Evolutionary conservation across 192 early-diverging fungal species (phyloP).

Genomic region (Dimargaris verticillata): DNA sequence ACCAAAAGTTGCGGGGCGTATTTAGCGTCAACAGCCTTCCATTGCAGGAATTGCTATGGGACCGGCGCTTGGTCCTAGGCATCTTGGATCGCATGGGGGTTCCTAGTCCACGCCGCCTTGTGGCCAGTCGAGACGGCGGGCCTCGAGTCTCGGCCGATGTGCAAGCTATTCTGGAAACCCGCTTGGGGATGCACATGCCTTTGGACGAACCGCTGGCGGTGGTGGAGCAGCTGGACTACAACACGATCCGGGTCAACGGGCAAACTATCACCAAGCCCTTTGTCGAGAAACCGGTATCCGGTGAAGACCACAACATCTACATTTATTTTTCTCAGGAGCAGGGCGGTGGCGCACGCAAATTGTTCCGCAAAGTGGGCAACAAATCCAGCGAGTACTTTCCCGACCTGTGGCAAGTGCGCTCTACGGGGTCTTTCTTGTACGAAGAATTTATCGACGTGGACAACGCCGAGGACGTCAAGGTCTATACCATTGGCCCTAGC

Average conservation of each 20-base stretch:
- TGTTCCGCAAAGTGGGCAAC: slow-evolving; percentile 85
- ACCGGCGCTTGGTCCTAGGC: slow-evolving; percentile 72
- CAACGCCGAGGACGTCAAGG: slow-evolving; percentile 93
- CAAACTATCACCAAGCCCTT: slow-evolving; percentile 74
- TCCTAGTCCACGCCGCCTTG: slow-evolving; percentile 60
- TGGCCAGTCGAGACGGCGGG: slow-evolving; percentile 53
- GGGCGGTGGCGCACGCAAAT: slow-evolving; percentile 65
- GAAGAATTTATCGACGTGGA: slow-evolving; percentile 90
- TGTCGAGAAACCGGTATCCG: slow-evolving; percentile 92
- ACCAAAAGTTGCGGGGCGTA: slow-evolving; percentile 64
- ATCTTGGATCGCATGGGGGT: slow-evolving; percentile 67
- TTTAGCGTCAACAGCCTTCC: slow-evolving; percentile 84
- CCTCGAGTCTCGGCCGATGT: slow-evolving; percentile 36
- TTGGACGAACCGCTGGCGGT: not conserved
- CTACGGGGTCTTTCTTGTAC: slow-evolving; percentile 75
- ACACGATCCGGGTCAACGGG: slow-evolving; percentile 55
- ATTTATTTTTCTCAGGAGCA: slow-evolving; percentile 73
- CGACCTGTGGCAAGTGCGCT: slow-evolving; percentile 44
- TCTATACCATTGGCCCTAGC: slow-evolving; percentile 82
- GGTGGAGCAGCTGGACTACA: slow-evolving; percentile 31
- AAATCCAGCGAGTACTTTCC: slow-evolving; percentile 83
- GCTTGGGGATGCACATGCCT: slow-evolving; percentile 12
- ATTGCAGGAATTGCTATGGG: slow-evolving; percentile 75
- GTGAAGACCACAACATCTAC: slow-evolving; percentile 94
- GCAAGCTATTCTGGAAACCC: slow-evolving; percentile 32